Conservation (phyloP, 2,329 filamentous ascomycete genomes). For the Trichoderma cornu-damae region DNA sequence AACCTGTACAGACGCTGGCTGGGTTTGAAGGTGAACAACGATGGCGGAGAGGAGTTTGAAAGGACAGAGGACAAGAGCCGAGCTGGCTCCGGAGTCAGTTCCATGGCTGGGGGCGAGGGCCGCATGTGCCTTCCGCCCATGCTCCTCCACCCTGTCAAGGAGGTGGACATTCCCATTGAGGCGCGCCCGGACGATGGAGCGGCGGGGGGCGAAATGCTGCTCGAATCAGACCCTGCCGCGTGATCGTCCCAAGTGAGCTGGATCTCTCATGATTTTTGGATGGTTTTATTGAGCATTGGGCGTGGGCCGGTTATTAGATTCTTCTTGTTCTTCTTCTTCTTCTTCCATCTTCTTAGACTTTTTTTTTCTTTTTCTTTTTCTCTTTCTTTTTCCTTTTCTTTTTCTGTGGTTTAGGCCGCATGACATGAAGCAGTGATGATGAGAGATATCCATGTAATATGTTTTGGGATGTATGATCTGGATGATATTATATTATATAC, state of each 20-base stretch:
- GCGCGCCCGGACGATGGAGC: slow-evolving; percentile 46
- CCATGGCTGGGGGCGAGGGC: slow-evolving; percentile 65
- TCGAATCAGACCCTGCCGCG: slow-evolving; percentile 44
- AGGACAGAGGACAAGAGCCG: slow-evolving; percentile 49
- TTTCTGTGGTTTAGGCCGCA: slow-evolving; percentile 3
- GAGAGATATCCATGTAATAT: slow-evolving; percentile 11
- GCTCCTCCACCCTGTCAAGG: slow-evolving; percentile 84
- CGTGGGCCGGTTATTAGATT: neutral
- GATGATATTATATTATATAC: slow-evolving; percentile 5
- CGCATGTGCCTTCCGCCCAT: slow-evolving; percentile 89
- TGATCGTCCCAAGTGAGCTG: slow-evolving; percentile 19
- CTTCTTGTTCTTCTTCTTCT: neutral
- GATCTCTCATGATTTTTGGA: neutral
- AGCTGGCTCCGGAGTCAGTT: slow-evolving; percentile 43
- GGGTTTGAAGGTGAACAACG: slow-evolving; percentile 72
- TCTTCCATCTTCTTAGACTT: neutral
- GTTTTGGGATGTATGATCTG: slow-evolving; percentile 5
- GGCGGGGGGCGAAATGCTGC: slow-evolving; percentile 32
- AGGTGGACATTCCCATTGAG: slow-evolving; percentile 61
- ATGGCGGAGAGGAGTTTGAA: slow-evolving; percentile 74
- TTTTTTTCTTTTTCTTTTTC: slow-evolving; percentile 1
- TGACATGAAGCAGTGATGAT: slow-evolving; percentile 3
- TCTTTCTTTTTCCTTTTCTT: neutral
- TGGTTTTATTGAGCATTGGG: slow-evolving; percentile 1
- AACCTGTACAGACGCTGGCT: slow-evolving; percentile 84